These are phyloP conservation scores for Eutreptiella sp. DNA, from an alignment of 208 protist genomes.

Conservation along the genomic window DNA sequence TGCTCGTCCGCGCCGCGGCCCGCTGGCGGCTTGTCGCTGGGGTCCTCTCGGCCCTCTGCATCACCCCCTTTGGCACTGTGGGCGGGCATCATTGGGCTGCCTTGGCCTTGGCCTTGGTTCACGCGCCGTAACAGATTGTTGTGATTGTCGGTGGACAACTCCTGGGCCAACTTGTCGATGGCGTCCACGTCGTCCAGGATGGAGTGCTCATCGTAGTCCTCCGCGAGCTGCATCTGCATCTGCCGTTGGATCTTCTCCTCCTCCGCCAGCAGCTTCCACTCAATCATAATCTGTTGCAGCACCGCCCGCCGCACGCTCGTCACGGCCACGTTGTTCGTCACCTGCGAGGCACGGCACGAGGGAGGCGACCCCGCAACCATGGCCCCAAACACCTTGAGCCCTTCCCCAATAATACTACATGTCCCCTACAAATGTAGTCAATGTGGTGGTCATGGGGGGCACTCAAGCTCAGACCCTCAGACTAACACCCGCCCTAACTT, in stretches of 20 bases:
- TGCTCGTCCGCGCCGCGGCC: no score
- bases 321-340: no score
- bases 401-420: no score
- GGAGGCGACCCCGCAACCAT: no score
- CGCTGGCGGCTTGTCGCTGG: no score
- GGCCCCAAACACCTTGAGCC: no score
- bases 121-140: no score
- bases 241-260: conserved; percentile 33
- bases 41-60: no score
- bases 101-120: background rate
- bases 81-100: no score
- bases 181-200: conserved; percentile 34
- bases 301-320: background rate
- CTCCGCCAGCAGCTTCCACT: conserved; percentile 34
- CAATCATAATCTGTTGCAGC: conserved; percentile 27
- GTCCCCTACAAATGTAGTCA: background rate
- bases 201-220: conserved; percentile 12
- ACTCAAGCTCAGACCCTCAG: conserved; percentile 8
- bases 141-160: conserved; percentile 14
- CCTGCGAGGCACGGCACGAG: no score
- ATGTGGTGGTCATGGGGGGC: background rate
- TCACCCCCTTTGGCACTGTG: no score
- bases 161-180: background rate
- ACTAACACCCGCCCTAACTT: no score
- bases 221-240: background rate